phyloP scores from a whole-genome alignment of 2,329 filamentous ascomycete genomes.

The Paecilomyces dactylethromorphus region DNA sequence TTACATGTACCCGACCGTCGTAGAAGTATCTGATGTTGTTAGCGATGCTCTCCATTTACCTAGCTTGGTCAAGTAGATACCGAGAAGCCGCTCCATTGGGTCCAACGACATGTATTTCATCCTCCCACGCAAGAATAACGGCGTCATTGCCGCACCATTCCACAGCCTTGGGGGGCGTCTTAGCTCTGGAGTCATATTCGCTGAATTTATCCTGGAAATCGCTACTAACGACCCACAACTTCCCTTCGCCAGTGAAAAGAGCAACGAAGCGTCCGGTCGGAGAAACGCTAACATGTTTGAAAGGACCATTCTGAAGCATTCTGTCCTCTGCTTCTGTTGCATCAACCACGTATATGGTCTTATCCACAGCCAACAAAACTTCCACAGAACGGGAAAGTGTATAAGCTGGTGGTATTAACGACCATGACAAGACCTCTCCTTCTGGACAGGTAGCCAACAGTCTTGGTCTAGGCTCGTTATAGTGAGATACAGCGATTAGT shows the following conservation, averaged over 20 bases:
- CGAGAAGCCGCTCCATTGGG: slow-evolving; percentile 68
- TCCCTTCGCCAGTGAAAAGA: slow-evolving; percentile 78
- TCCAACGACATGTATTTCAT: slow-evolving; percentile 91
- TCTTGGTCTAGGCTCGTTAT: slow-evolving; percentile 83
- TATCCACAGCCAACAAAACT: slow-evolving; percentile 75
- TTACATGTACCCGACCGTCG: slow-evolving; percentile 80
- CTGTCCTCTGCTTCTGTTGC: slow-evolving; percentile 86
- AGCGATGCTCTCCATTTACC: slow-evolving; percentile 4
- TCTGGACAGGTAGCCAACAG: slow-evolving; percentile 69
- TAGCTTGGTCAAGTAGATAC: slow-evolving; percentile 22
- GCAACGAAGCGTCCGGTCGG: slow-evolving; percentile 85
- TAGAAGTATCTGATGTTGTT: slow-evolving; percentile 66
- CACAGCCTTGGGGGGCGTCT: slow-evolving; percentile 77
- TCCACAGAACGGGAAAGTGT: slow-evolving; percentile 91
- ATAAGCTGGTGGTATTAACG: slow-evolving; percentile 77
- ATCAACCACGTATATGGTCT: slow-evolving; percentile 82
- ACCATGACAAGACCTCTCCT: slow-evolving; percentile 80
- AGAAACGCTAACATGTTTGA: slow-evolving; percentile 82
- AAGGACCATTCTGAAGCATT: slow-evolving; percentile 84
- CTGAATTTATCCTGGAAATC: slow-evolving; percentile 90
- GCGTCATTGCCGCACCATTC: slow-evolving; percentile 97
- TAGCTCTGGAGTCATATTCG: slow-evolving; percentile 83
- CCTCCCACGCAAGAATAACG: slow-evolving; percentile 91
- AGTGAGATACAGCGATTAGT: slow-evolving; percentile 78
- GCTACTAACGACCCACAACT: slow-evolving; percentile 85